Conservation (phyloP, 768 basidiomycete species). For the Rhodotorula toruloides region DNA sequence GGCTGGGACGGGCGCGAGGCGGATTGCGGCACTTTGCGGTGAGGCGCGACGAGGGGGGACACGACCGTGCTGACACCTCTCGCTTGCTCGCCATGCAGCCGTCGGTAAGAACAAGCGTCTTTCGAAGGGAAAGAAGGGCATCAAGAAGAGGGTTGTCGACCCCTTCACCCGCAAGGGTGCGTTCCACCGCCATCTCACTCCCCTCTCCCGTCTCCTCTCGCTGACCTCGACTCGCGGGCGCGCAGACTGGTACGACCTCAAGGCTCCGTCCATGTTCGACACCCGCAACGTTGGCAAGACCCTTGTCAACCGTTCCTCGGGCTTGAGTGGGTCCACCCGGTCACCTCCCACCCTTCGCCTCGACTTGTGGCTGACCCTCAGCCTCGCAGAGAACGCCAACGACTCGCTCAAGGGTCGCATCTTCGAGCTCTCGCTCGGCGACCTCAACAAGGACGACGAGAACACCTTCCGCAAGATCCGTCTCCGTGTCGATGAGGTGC, state of each 20-base stretch:
- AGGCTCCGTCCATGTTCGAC: slow-evolving; percentile 97
- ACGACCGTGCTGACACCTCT: neutral
- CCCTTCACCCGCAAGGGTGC: slow-evolving; percentile 98
- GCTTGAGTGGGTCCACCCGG: slow-evolving; percentile 76
- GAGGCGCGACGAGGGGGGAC: neutral
- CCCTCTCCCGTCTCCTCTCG: neutral
- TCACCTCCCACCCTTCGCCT: neutral
- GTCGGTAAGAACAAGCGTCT: slow-evolving; percentile 86
- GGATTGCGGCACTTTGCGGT: neutral
- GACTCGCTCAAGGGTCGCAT: slow-evolving; percentile 97
- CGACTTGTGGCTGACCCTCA: no score
- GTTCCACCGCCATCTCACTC: slow-evolving; percentile 32
- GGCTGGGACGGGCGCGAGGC: no score
- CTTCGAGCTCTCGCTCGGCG: slow-evolving; percentile 89
- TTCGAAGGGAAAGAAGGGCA: slow-evolving; percentile 96
- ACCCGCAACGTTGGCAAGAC: slow-evolving; percentile 96
- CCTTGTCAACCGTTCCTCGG: slow-evolving; percentile 93
- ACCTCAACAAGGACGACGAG: slow-evolving; percentile 99
- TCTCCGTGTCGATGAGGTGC: slow-evolving; percentile 74
- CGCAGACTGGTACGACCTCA: slow-evolving; percentile 97
- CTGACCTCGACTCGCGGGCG: neutral
- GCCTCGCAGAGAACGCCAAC: slow-evolving; percentile 69
- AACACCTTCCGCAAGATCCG: slow-evolving; percentile 99
- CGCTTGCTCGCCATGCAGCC: slow-evolving; percentile 39
- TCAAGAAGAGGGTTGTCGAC: slow-evolving; percentile 99